Base-by-base conservation (phyloP, 164 flowering plant species). In the Vitis rupestris region DNA sequence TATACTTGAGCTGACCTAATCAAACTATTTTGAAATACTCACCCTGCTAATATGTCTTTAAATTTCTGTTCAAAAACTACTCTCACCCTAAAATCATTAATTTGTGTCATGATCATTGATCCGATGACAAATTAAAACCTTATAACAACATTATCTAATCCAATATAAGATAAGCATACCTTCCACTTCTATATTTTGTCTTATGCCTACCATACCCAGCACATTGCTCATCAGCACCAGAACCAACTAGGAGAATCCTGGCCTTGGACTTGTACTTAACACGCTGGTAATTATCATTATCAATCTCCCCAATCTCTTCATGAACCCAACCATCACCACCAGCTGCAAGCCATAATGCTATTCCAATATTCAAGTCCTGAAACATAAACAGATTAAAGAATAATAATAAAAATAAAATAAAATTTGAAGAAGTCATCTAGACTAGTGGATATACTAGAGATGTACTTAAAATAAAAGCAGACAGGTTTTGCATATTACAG, bases 171-270 rank as follows among this genome's bases (percentile, higher is more conserved):
- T 27, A 62, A 63, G 52, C 74, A 71, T 84, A 93, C 99, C 99
- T 84, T 74, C 82, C 89, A 60, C 73, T 64, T 83, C 84, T 83
- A 74, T 74, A 96, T 68, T 90, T 93, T 70, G 99, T 96, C 78
- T 72, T 91, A 73, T 93, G 93, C 75, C 99, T 85, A 14, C 97
- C 90, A 83, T 93, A 96, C 65, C 99, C 99, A 77, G 95, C 98
- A 84, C 99, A 96, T 78, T 96, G 99, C 81, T 96, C 99, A 82
- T 96, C 99, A 30, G 98, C 99, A 74, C 99, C 99, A 76, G 98
- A 82, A 66, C 99, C 99, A 82, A 96, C 97, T 1, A 96, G 82
- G 13, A 96, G 83, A 64, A 96, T 85, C 70, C 80, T 86, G 72
- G 98, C 89, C 76, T 79, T 75, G 31, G 97, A 93, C 69, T 80